Base-by-base conservation (phyloP, 306 rosid species). In the Hippophae tibetana region DNA sequence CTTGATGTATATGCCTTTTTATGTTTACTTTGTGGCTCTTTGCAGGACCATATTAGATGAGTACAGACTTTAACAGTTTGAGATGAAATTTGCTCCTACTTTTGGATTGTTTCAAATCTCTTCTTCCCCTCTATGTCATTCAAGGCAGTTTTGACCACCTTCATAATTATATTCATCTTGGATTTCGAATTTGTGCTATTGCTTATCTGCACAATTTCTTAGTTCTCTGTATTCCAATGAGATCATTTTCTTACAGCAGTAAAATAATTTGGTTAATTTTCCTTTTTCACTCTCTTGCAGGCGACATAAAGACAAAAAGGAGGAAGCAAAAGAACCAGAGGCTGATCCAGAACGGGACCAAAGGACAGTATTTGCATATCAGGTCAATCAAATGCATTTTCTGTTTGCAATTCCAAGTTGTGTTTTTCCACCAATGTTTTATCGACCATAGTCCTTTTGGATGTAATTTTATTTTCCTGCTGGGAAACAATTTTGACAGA, bases 311-410 rank as follows among this genome's bases (percentile, higher is more conserved):
- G 95, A 85, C 63, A 92, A 92, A 71, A 88, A 92, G 84, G 98
- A 88, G 70, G 94, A 84, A 23, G 77, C 10, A 48, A 68, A 84
- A 56, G 95, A 92, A 69, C 84, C 89, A 54, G 99, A 88, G 77
- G 84, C 57, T 73, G 99, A 92, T 57, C 99, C 99, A 57, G 99
- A 92, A 72, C 79, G 99, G 62, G 99, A 92, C 78, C 99, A 83
- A 78, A 80, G 99, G 81, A 92, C 99, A 1, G 99, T 92, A 66
- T 92, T 92, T 82, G 99, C 99, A 66, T 92, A 88, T 78, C 99
- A 92, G 99, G 99, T 92, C 38, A 31, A 4, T 31, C 38, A 31
- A 63, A 56, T 53, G 41, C 7, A 42, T 42, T 40, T 62, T 47
- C 58, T 58, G 44, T 54, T 10, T 46, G 4, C 26, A 13, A 31